Percentiles rank a stretch among this genome's conserved stretches.
These are phyloP conservation scores for Xerocomellus intermedius DNA, from an alignment of 768 basidiomycete genomes.

Conservation along the genomic window DNA sequence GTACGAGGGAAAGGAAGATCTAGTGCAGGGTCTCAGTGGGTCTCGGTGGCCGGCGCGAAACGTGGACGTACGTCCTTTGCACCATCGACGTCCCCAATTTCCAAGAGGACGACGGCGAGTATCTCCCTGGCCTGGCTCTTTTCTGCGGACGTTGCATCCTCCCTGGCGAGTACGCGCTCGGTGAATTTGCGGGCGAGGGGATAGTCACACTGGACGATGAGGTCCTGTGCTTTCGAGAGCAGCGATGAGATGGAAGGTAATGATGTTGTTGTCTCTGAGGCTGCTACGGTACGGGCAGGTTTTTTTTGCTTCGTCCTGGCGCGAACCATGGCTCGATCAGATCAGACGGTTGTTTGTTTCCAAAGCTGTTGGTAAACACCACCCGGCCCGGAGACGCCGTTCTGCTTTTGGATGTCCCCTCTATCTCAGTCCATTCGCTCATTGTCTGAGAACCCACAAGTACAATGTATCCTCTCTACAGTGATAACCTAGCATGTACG, in stretches of 20 bases:
- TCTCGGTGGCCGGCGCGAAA: background rate
- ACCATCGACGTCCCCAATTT: constrained; percentile 70
- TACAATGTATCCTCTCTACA: too few relatives aligned
- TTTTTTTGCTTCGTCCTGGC: constrained; percentile 45
- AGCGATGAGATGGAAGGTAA: constrained; percentile 52
- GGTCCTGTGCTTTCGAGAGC: constrained; percentile 74
- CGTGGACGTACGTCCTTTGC: constrained; percentile 60
- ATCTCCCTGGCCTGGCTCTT: constrained; percentile 77
- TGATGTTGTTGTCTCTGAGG: constrained; percentile 14
- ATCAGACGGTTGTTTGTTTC: constrained; percentile 20
- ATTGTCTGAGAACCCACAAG: too few relatives aligned
- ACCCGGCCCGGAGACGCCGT: background rate
- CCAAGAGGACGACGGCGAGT: constrained; percentile 74
- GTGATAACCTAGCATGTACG: too few relatives aligned
- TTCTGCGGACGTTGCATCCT: constrained; percentile 39
- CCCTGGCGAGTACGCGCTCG: constrained; percentile 61
- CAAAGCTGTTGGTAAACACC: constrained; percentile 13
- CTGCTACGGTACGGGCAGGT: constrained; percentile 12
- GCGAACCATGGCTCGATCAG: constrained; percentile 47
- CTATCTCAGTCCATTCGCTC: too few relatives aligned
- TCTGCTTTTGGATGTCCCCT: too few relatives aligned
- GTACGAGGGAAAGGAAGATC: constrained; percentile 61
- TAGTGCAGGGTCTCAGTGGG: constrained; percentile 26
- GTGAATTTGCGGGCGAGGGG: constrained; percentile 75
- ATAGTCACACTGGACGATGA: constrained; percentile 84